Evolutionary conservation across 106 monocot species (phyloP).

Genomic region (Apostasia shenzhenica): DNA sequence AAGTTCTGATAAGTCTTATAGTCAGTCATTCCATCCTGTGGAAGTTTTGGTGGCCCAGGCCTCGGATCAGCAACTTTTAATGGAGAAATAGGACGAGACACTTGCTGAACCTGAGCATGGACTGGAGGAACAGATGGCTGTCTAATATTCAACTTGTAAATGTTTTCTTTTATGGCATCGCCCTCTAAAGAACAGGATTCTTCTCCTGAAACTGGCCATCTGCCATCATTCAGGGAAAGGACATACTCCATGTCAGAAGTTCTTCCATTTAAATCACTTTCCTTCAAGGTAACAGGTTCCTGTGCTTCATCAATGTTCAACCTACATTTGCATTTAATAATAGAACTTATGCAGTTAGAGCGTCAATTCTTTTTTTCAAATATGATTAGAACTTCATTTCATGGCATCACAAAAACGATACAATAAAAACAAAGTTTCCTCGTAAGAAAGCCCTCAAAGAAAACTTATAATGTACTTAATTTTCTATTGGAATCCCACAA

Average conservation of each 20-base stretch:
- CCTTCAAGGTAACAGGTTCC: slow-evolving; percentile 17
- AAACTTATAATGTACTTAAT: too few relatives aligned
- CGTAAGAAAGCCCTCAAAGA: too few relatives aligned
- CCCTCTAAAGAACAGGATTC: slow-evolving; percentile 18
- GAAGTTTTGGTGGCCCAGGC: slow-evolving; percentile 59
- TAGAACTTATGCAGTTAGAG: neutral
- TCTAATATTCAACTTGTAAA: slow-evolving; percentile 50
- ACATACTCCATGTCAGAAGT: slow-evolving; percentile 71
- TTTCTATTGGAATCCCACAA: too few relatives aligned
- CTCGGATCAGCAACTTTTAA: slow-evolving; percentile 95
- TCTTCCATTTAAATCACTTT: slow-evolving; percentile 12
- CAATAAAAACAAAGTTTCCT: too few relatives aligned
- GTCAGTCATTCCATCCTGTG: slow-evolving; percentile 19
- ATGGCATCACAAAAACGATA: too few relatives aligned
- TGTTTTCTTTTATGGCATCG: slow-evolving; percentile 28
- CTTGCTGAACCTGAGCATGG: slow-evolving; percentile 59
- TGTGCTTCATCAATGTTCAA: slow-evolving; percentile 26
- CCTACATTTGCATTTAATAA: slow-evolving; percentile 15
- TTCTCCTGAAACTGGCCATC: slow-evolving; percentile 48
- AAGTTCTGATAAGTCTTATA: slow-evolving; percentile 66
- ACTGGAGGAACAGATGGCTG: slow-evolving; percentile 94
- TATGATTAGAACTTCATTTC: too few relatives aligned
- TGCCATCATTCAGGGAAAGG: slow-evolving; percentile 89
- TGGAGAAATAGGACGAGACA: slow-evolving; percentile 48
- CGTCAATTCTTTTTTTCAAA: neutral